A percentile compares a stretch with the other conserved stretches of the same genome.
Conservation (phyloP, 108 stramenopile species). For the Schizochytrium sp. region DNA sequence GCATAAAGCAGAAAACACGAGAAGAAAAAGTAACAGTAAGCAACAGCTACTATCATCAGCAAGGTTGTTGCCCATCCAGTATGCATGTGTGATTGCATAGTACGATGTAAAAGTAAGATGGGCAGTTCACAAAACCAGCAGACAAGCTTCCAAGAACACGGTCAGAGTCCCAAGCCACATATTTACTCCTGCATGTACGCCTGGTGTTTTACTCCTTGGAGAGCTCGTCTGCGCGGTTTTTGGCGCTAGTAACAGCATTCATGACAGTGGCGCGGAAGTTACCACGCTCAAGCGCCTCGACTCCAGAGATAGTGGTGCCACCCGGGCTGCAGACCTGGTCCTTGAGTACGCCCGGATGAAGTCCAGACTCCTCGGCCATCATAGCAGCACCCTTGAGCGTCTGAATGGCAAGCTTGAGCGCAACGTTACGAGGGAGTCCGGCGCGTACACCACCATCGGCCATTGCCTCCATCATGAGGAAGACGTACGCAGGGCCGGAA, state of each 20-base stretch:
- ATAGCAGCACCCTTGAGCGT: conserved; percentile 95
- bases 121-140: too few species aligned
- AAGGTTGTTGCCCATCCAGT: too few species aligned
- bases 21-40: too few species aligned
- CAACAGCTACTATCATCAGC: too few species aligned
- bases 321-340: conserved; percentile 90
- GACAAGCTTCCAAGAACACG: too few species aligned
- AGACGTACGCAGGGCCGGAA: conserved; percentile 94
- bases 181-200: too few species aligned
- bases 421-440: conserved; percentile 87
- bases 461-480: conserved; percentile 93
- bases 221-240: conserved; percentile 60
- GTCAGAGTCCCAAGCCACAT: too few species aligned
- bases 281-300: conserved; percentile 89
- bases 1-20: too few species aligned
- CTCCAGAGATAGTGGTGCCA: conserved; percentile 94
- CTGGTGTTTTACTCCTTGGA: background rate
- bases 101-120: too few species aligned
- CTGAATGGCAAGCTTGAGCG: conserved; percentile 89
- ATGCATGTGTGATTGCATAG: too few species aligned
- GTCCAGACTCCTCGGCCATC: conserved; percentile 83
- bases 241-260: conserved; percentile 68
- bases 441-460: conserved; percentile 94
- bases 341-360: conserved; percentile 90
- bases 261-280: conserved; percentile 71